Evolutionary conservation across 768 basidiomycete species (phyloP), one percentile per base, ranked within the genome.

Genomic region (Suillus placidus): DNA sequence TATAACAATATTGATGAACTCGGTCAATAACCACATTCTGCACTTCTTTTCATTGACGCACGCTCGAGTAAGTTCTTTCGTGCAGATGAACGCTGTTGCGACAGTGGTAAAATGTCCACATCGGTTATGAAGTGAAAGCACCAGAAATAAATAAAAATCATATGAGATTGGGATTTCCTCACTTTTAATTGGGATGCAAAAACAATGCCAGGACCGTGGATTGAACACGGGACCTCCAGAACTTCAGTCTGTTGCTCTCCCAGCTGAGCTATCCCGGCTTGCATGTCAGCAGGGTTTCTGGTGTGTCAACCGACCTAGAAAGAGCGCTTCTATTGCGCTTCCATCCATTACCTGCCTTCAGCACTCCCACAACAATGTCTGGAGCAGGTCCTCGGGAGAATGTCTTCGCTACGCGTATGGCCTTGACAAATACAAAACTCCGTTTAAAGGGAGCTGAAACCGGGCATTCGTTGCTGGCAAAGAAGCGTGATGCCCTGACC

Each of bases 381-480:
- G 94, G 95, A 42, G 83, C 92, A 71, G 95, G 93, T 40, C 80
- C 93, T 67, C 86, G 96, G 74, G 96, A 98, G 82, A 93, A 92
- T 79, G 85, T 97, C 71, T 98, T 98, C 76, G 95, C 97, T 26
- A 99, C 97, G 23, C 91, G 97, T 52, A 98, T 98, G 96, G 94
- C 95, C 40, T 84, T 99, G 52, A 95, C 94, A 64, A 93, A 95
- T 78, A 98, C 94, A 65, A 95, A 95, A 74, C 80, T 90, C 38
- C 87, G 94, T 58, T 84, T 97, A 64, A 97, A 97, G 77, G 88
- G 94, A 23, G 95, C 95, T 7, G 93, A 95, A 78, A 97, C 94
- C 1, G 96, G 97, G 0, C 97, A 98, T 77, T 95, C 94, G 0
- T 82, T 98, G 26, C 85, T 99, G 32, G 95, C 97, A 34, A 98